Percentiles rank a stretch among this genome's conserved stretches.
Evolutionary conservation across 495 filamentous ascomycete genomes (phyloP).

Genomic region (Daldinia bambusicola): DNA sequence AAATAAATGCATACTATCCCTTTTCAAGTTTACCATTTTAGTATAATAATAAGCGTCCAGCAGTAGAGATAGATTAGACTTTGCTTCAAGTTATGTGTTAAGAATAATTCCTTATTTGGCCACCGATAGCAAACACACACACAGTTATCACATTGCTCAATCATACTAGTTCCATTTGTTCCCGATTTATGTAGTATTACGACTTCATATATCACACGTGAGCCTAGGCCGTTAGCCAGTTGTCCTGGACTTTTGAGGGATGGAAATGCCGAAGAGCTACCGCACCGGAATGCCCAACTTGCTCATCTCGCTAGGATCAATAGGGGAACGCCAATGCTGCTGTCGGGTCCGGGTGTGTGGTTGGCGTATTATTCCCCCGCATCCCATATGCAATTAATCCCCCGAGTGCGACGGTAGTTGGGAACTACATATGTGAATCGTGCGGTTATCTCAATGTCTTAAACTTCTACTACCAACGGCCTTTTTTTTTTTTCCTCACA

Average conservation of each 20-base stretch:
- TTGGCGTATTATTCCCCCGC: constrained; percentile 32
- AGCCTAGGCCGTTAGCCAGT: not conserved
- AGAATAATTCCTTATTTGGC: not conserved
- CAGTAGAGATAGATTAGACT: not conserved
- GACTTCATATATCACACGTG: too few species aligned
- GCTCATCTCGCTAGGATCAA: constrained; percentile 30
- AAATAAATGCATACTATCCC: too few species aligned
- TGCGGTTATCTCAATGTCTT: not conserved
- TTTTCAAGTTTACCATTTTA: not conserved
- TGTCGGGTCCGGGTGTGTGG: constrained; percentile 24
- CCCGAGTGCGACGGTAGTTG: not conserved
- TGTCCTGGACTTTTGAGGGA: not conserved
- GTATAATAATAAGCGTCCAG: not conserved
- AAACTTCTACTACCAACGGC: not conserved
- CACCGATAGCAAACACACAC: constrained; percentile 1
- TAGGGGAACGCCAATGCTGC: not conserved
- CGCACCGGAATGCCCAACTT: not conserved
- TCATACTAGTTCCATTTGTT: not conserved
- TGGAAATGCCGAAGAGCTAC: constrained; percentile 26
- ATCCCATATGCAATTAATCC: constrained; percentile 1
- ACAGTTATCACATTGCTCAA: not conserved
- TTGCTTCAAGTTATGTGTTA: not conserved
- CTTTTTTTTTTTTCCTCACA: not conserved
- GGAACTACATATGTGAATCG: too few species aligned
- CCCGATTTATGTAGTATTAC: too few species aligned